Percentiles rank a stretch among this genome's conserved stretches.
phyloP scores from a whole-genome alignment of 2,329 filamentous ascomycete species.

The Talaromyces piceae region DNA sequence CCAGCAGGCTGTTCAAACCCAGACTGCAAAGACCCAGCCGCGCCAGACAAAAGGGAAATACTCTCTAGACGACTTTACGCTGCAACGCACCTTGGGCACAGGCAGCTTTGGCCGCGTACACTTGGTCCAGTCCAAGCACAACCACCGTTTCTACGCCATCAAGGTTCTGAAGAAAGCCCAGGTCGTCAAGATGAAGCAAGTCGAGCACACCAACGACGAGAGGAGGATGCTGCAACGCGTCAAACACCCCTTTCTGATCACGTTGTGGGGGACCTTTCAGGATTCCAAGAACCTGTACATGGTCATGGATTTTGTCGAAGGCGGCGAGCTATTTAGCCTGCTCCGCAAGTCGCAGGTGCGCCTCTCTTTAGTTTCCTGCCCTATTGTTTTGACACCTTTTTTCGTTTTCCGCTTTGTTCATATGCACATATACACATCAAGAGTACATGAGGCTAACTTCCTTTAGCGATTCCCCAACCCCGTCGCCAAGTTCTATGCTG shows the following conservation, averaged over 20 bases:
- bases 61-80: constrained; percentile 79
- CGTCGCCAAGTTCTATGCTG: constrained; percentile 97
- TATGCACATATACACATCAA: too few relatives aligned
- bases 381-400: not conserved
- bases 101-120: constrained; percentile 96
- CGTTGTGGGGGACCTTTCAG: constrained; percentile 96
- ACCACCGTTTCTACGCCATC: constrained; percentile 94
- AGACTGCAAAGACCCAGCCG: constrained; percentile 13
- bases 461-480: constrained; percentile 90
- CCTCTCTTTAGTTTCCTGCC: constrained; percentile 13
- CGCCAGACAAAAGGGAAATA: constrained; percentile 64
- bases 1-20: constrained; percentile 8
- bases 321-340: constrained; percentile 92
- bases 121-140: constrained; percentile 94
- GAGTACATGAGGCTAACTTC: constrained; percentile 10
- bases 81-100: constrained; percentile 86
- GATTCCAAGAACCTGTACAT: constrained; percentile 95
- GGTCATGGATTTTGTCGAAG: constrained; percentile 99
- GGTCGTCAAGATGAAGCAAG: constrained; percentile 99
- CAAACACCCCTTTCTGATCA: constrained; percentile 96
- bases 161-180: constrained; percentile 98
- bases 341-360: constrained; percentile 83
- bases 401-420: not conserved
- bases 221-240: constrained; percentile 91
- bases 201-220: constrained; percentile 98